Percentiles rank a stretch among this genome's conserved stretches.
Evolutionary conservation across 1,139 yeast genomes (phyloP).

Genomic region (Saccharomycopsis hybrid): DNA sequence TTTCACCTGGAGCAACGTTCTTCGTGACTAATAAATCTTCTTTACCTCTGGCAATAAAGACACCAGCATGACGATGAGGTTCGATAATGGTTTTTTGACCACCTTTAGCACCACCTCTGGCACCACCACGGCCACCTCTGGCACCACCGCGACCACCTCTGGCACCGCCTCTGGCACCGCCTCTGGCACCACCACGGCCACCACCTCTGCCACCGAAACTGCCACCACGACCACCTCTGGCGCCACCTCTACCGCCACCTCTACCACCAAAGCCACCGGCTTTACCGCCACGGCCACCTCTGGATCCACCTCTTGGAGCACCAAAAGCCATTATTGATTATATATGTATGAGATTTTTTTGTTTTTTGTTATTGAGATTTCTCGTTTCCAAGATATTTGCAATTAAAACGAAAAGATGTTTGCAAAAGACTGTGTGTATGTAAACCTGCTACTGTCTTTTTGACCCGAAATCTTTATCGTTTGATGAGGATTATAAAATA

Average conservation of each 20-base stretch:
- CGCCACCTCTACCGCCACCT: conserved; percentile 29
- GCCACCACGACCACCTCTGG: conserved; percentile 39
- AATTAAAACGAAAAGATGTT: no score
- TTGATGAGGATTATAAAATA: no score
- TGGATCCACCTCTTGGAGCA: conserved; percentile 38
- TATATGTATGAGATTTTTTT: neutral
- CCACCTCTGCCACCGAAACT: conserved; percentile 57
- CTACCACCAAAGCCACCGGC: conserved; percentile 26
- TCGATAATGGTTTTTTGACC: conserved; percentile 98
- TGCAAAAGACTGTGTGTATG: no score
- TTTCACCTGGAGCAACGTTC: conserved; percentile 97
- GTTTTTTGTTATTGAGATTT: neutral
- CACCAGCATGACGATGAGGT: conserved; percentile 98
- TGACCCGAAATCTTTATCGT: no score
- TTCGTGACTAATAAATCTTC: conserved; percentile 97
- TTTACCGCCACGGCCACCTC: conserved; percentile 45
- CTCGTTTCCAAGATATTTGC: neutral
- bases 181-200: conserved; percentile 61
- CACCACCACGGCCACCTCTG: conserved; percentile 76
- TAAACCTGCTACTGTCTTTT: no score
- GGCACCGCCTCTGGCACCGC: conserved; percentile 57
- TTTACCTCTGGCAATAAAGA: conserved; percentile 98
- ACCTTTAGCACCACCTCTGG: conserved; percentile 69
- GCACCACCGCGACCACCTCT: conserved; percentile 74
- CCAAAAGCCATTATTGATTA: conserved; percentile 22